Evolutionary conservation across 1,139 yeast genomes (phyloP).

Genomic region (Yamadazyma dendronema): DNA sequence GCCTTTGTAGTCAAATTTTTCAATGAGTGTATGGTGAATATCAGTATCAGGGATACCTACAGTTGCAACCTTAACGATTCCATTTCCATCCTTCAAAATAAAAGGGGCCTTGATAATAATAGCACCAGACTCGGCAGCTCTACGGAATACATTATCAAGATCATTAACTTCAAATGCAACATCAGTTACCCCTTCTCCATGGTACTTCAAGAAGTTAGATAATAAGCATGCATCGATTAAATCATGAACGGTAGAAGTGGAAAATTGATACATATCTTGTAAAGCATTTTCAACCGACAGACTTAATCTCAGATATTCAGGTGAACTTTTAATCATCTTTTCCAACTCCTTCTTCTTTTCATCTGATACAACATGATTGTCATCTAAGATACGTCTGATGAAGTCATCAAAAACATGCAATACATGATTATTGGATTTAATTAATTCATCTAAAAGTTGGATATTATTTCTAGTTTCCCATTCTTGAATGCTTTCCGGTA

Average conservation of each 20-base stretch:
- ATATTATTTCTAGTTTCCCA: background rate
- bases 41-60: conserved; percentile 60
- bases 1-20: conserved; percentile 46
- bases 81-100: conserved; percentile 41
- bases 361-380: conserved; percentile 2
- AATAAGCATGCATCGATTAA: conserved; percentile 26
- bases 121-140: conserved; percentile 58
- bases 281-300: conserved; percentile 10
- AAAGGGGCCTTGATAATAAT: conserved; percentile 43
- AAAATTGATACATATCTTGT: conserved; percentile 6
- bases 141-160: conserved; percentile 40
- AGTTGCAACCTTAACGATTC: conserved; percentile 53
- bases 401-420: conserved; percentile 4
- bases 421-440: conserved; percentile 2
- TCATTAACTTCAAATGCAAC: conserved; percentile 60
- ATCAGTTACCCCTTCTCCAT: conserved; percentile 79
- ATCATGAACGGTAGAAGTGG: conserved; percentile 18
- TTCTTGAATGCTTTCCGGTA: background rate
- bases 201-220: conserved; percentile 48
- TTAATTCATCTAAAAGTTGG: conserved; percentile 1
- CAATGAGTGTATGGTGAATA: conserved; percentile 65
- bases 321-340: conserved; percentile 14
- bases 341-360: conserved; percentile 4
- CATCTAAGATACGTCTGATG: conserved; percentile 3
- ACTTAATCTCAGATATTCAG: conserved; percentile 13